Evolutionary conservation across 2,329 filamentous ascomycete genomes (phyloP), one percentile per base, ranked within the genome.

Genomic region (Colletotrichum sp.): DNA sequence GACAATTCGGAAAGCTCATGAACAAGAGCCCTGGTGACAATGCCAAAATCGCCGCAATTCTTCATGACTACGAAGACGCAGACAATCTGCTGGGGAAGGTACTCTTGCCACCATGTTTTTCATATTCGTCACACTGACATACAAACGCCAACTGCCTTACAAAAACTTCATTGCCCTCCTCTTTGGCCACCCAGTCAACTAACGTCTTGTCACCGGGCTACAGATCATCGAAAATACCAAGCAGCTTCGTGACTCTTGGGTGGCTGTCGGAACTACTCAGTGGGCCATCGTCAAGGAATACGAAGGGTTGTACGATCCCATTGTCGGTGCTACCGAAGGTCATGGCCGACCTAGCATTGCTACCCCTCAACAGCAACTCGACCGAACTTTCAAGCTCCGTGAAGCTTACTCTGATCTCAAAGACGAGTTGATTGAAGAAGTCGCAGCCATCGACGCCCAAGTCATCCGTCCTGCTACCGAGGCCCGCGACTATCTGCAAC

Each of bases 51-150:
- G 92, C 93, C 13, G 90, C 93, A 60, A 88, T 97, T 70, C 86
- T 98, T 72, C 93, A 92, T 79, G 95, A 97, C 81, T 97, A 96
- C 82, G 93, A 95, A 79, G 93, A 96, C 83, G 94, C 93, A 30
- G 94, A 97, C 83, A 91, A 91, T 79, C 90, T 96, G 82, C 88
- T 97, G 78, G 89, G 91, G 78, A 93, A 92, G 88, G 94, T 95
- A 74, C 58, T 72, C 67, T 60, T 67, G 72, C 61, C 34, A 67
- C 55, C 34, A 66, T 75, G 77, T 43, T 60, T 71, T 61, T 34
- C 15, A 21, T 70, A 60, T 43, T 30, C 48, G 48, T 68, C 58
- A 67, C 28, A 28, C 58, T 30, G 13, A 28, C 58, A 32, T n/a
- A 26, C 18, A 48, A n/a, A 48, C 38, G 8, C 38, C 38, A 57